Conservation (phyloP, 441 rosid genomes). For the Corymbia calophylla region DNA sequence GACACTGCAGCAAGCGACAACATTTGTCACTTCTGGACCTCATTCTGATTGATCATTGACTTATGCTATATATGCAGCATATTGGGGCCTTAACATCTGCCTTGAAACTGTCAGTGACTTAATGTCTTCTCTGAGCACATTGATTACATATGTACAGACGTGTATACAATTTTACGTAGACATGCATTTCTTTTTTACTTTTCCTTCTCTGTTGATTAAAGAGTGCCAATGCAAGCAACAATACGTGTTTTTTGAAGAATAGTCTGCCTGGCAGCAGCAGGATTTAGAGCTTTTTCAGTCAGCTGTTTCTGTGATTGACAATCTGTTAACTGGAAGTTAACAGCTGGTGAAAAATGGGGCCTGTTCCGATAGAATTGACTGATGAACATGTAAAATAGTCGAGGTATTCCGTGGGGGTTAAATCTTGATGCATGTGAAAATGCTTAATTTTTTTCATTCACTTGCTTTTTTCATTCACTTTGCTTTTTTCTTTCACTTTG, state of each 20-base stretch:
- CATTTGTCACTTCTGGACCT: not conserved
- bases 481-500: not conserved
- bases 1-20: not conserved
- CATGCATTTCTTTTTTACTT: not conserved
- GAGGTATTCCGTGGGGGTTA: not conserved
- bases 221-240: not conserved
- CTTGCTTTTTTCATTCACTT: no score
- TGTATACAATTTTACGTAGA: not conserved
- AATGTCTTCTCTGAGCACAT: not conserved
- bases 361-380: not conserved
- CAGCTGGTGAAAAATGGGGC: not conserved
- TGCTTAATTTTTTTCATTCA: not conserved
- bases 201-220: not conserved
- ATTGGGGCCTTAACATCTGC: not conserved
- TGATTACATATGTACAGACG: not conserved
- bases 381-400: not conserved
- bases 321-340: not conserved
- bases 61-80: not conserved
- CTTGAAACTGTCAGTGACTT: not conserved
- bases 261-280: not conserved
- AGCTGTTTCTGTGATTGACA: not conserved
- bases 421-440: not conserved
- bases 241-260: not conserved
- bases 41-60: not conserved
- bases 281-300: not conserved